Conservation (phyloP, 495 filamentous ascomycete species). For the Hyaloscypha bicolor region DNA sequence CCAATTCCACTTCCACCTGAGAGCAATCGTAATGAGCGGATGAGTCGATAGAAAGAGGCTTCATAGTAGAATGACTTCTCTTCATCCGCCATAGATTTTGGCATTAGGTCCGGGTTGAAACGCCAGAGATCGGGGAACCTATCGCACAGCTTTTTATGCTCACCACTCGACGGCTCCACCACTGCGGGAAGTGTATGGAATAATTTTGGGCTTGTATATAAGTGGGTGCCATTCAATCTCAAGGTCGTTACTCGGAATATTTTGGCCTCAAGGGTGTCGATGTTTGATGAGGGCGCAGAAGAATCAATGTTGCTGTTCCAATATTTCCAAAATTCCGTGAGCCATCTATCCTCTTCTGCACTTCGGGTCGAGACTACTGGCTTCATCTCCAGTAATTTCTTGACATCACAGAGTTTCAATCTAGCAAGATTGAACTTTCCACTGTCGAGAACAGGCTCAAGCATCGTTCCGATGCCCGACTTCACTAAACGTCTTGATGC, state of each 20-base stretch:
- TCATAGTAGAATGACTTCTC: constrained; percentile 6
- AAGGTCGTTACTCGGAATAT: neutral
- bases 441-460: neutral
- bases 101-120: constrained; percentile 20
- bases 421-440: constrained; percentile 29
- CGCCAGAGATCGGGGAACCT: constrained; percentile 20
- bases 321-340: constrained; percentile 32
- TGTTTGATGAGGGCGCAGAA: neutral
- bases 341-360: constrained; percentile 27
- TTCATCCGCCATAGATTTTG: constrained; percentile 8
- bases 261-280: neutral
- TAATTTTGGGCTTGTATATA: neutral
- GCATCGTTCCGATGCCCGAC: neutral
- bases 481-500: constrained; percentile 26
- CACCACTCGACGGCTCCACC: constrained; percentile 10
- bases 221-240: neutral
- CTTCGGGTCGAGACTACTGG: neutral
- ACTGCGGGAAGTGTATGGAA: constrained; percentile 19
- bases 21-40: constrained; percentile 10
- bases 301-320: constrained; percentile 17
- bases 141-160: constrained; percentile 21
- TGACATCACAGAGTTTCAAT: constrained; percentile 24
- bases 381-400: constrained; percentile 16
- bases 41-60: constrained; percentile 23
- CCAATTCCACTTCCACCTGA: constrained; percentile 2